A percentile compares a stretch with the other conserved stretches of the same genome.
phyloP scores from a whole-genome alignment of 192 early-diverging fungal species.

The Backusella psychrophila region DNA sequence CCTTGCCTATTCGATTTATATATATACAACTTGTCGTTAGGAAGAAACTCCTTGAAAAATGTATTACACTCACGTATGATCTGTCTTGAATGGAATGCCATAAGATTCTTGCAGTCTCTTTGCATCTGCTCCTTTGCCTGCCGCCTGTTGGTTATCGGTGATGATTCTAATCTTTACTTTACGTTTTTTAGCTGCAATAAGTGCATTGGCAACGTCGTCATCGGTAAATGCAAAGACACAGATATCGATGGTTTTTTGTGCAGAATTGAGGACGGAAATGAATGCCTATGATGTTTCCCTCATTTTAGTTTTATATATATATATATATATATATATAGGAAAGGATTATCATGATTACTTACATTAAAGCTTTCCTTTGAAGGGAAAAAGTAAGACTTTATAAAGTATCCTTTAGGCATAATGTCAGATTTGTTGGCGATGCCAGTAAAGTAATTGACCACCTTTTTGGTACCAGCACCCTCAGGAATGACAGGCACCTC shows the following conservation, averaged over 20 bases:
- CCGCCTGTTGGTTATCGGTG: conserved; percentile 57
- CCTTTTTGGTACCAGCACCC: neutral
- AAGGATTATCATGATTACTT: neutral
- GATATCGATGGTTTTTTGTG: conserved; percentile 60
- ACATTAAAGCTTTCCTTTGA: conserved; percentile 36
- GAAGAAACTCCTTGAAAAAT: neutral
- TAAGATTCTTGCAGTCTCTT: conserved; percentile 25
- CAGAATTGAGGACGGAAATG: conserved; percentile 37
- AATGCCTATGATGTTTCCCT: conserved; percentile 18
- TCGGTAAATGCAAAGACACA: conserved; percentile 76
- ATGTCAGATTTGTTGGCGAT: neutral
- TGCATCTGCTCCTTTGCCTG: conserved; percentile 35
- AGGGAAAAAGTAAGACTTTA: conserved; percentile 36
- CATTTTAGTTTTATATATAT: neutral
- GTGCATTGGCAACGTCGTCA: conserved; percentile 64
- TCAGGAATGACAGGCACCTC: conserved; percentile 1
- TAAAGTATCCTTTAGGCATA: conserved; percentile 21
- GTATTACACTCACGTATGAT: conserved; percentile 25
- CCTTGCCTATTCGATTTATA: conserved; percentile 22
- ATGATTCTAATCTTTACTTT: conserved; percentile 62
- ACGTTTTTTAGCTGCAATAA: conserved; percentile 55
- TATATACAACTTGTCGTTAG: neutral
- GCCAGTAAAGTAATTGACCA: conserved; percentile 7
- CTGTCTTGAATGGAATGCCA: conserved; percentile 41
- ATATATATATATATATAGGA: neutral